Evolutionary conservation across 164 flowering plant genomes (phyloP), one percentile per base, ranked within the genome.

Genomic region (Vitis rotundifolia): DNA sequence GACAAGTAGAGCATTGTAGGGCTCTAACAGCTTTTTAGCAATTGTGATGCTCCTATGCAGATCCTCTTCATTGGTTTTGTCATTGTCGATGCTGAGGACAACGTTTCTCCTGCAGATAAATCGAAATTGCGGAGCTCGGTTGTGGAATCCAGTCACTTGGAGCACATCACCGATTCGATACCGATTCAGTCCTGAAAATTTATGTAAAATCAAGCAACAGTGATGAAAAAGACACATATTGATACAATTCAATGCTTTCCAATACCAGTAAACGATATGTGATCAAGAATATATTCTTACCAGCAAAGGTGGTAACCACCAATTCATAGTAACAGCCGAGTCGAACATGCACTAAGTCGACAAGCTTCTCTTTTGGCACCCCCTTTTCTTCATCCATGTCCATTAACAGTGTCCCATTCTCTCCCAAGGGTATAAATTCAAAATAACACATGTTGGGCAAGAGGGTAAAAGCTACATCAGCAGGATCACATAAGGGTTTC

Each of bases 21-120:
- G 89, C 49, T 90, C 91, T 8, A 93, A 70, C 49, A 86, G 80
- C 47, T 74, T 81, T 67, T 82, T 87, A 14, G 95, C 95, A 0
- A 9, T 64, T 2, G 82, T 77, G 28, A 93, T 79, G 71, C 91
- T 84, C 71, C 78, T 86, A 84, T 88, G 97, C 13, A 93, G 88
- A 68, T 91, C 97, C 62, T 85, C 90, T 62, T 93, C 98, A 63
- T 79, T 89, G n/a, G 97, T 93, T 71, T 91, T 91, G 82, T 91
- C 98, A 5, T 19, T 82, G 83, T 93, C 98, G 16, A 93, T 81
- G 79, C 98, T 93, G 26, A 91, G 78, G 2, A 88, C 80, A 4
- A 91, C 93, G 55, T 89, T 90, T 47, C 90, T 84, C 49, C 97
- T 73, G 75, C 93, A 84, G 29, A 93, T 84, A 86, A 93, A 93